Percentiles rank a stretch among this genome's conserved stretches.
phyloP scores from a whole-genome alignment of 2,329 filamentous ascomycete species.

The Metarhizium brunneum region DNA sequence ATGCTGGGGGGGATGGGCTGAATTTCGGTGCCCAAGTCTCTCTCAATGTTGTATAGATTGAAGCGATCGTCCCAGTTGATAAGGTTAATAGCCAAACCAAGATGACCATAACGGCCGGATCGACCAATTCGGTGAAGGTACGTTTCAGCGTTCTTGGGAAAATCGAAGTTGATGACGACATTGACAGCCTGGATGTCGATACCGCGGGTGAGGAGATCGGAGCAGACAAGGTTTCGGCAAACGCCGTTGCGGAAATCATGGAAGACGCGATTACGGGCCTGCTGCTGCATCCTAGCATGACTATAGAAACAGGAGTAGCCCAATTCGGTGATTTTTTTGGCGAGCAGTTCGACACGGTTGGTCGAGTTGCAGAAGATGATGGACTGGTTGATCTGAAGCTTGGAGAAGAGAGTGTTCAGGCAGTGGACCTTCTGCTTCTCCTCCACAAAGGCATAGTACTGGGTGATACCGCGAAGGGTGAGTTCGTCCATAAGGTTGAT shows the following conservation, averaged over 20 bases:
- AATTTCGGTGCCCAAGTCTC: slow-evolving; percentile 94
- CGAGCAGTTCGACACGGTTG: slow-evolving; percentile 91
- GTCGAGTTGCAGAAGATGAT: slow-evolving; percentile 99
- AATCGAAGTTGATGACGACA: slow-evolving; percentile 99
- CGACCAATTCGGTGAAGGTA: slow-evolving; percentile 98
- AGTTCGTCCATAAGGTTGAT: slow-evolving; percentile 99
- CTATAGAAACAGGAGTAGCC: slow-evolving; percentile 99
- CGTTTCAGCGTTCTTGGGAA: slow-evolving; percentile 98
- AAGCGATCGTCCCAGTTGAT: slow-evolving; percentile 99
- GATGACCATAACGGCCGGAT: slow-evolving; percentile 91
- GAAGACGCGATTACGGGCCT: slow-evolving; percentile 95
- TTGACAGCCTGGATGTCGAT: slow-evolving; percentile 99
- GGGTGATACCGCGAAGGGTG: slow-evolving; percentile 93
- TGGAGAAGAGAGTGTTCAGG: slow-evolving; percentile 96
- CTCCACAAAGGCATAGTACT: slow-evolving; percentile 98
- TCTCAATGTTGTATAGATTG: slow-evolving; percentile 97
- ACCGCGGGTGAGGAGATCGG: slow-evolving; percentile 92
- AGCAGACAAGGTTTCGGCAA: slow-evolving; percentile 96
- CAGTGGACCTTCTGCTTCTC: slow-evolving; percentile 99
- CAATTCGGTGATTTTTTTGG: slow-evolving; percentile 98
- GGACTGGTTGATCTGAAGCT: slow-evolving; percentile 98
- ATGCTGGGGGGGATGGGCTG: slow-evolving; percentile 90
- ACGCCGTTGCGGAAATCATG: slow-evolving; percentile 98
- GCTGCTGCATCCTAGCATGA: slow-evolving; percentile 95
- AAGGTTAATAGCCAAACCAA: slow-evolving; percentile 95